phyloP scores from a whole-genome alignment of 768 basidiomycete species.

The Terana coerulea region DNA sequence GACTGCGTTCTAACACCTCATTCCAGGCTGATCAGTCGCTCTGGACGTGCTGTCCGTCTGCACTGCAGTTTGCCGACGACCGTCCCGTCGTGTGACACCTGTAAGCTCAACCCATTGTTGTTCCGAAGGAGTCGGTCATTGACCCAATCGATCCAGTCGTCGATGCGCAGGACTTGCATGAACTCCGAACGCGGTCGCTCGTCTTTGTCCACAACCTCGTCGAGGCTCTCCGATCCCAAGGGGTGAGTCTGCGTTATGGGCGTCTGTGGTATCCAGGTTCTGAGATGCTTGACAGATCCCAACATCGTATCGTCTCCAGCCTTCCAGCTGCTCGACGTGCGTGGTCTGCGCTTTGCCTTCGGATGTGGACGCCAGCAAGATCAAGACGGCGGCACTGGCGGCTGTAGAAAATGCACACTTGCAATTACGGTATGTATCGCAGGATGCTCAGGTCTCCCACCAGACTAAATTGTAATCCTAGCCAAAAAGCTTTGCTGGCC shows the following conservation, averaged over 20 bases:
- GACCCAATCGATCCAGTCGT: constrained; percentile 35
- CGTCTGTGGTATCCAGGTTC: constrained; percentile 4
- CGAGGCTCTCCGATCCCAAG: constrained; percentile 53
- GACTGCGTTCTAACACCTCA: background rate
- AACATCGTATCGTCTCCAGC: constrained; percentile 60
- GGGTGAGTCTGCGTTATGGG: constrained; percentile 35
- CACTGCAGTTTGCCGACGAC: constrained; percentile 63
- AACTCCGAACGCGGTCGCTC: constrained; percentile 57
- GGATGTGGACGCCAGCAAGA: constrained; percentile 36
- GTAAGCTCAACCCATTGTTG: constrained; percentile 35
- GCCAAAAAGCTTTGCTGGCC: constrained; percentile 48
- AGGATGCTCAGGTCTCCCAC: no score
- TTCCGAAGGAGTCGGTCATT: background rate
- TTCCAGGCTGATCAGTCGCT: constrained; percentile 44
- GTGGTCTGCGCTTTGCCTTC: constrained; percentile 52
- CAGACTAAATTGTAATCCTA: no score
- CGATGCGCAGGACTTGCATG: constrained; percentile 68
- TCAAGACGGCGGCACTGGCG: constrained; percentile 40
- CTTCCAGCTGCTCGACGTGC: constrained; percentile 56
- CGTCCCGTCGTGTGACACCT: constrained; percentile 57
- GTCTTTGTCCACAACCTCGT: constrained; percentile 62
- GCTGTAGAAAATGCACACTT: constrained; percentile 43
- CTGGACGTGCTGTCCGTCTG: constrained; percentile 48
- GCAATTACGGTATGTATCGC: constrained; percentile 39
- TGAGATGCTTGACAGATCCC: constrained; percentile 40